Evolutionary conservation across 257 asterid species (phyloP).

Genomic region (Jasminum sambac): DNA sequence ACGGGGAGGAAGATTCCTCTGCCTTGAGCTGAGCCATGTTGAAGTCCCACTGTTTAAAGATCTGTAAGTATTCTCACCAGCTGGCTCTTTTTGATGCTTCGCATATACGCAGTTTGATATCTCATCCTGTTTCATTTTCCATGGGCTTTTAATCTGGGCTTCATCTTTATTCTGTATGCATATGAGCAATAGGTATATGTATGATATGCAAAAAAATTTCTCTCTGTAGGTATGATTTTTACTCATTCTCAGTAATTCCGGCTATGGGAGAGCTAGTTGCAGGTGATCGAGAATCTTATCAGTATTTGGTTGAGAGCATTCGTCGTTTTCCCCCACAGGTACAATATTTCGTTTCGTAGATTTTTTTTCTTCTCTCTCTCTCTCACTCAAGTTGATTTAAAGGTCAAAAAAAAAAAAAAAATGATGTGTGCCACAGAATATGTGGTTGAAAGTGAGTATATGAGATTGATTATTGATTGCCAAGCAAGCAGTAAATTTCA

Average conservation of each 20-base stretch:
- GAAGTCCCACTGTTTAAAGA: constrained; percentile 72
- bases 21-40: constrained; percentile 94
- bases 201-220: constrained; percentile 6
- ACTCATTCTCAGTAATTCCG: constrained; percentile 90
- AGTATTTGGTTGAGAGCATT: constrained; percentile 81
- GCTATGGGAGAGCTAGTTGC: constrained; percentile 77
- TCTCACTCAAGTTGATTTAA: too few species aligned
- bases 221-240: constrained; percentile 73
- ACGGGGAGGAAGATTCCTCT: constrained; percentile 93
- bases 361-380: too few species aligned
- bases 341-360: too few species aligned
- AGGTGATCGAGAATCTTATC: constrained; percentile 86
- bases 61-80: constrained; percentile 53
- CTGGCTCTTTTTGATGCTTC: constrained; percentile 5
- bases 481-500: too few species aligned
- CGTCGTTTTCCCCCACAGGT: constrained; percentile 95
- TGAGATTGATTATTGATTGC: too few species aligned
- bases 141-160: constrained; percentile 8
- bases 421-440: too few species aligned
- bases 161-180: background rate
- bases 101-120: background rate
- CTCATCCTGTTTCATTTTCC: background rate
- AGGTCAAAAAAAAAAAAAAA: too few species aligned
- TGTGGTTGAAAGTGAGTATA: too few species aligned
- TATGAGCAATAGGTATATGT: constrained; percentile 7